Evolutionary conservation across 257 asterid species (phyloP), one percentile per base, ranked within the genome.

Genomic region (Ocimum tenuiflorum): DNA sequence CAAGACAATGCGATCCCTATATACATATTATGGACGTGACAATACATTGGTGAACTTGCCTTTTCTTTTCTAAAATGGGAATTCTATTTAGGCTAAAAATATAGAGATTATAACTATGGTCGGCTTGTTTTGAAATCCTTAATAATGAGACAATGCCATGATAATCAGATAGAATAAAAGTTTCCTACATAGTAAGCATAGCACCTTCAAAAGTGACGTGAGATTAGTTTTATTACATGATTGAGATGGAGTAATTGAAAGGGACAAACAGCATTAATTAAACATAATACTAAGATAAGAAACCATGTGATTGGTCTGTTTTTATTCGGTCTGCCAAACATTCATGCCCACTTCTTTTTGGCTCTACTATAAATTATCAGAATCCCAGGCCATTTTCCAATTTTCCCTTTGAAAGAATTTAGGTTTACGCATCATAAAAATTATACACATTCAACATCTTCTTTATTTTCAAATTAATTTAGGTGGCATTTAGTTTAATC

Each of bases 241-340:
- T 19, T 11, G 58, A 17, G 12, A 47, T 3, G 11, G 48, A 18
- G 9, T 35, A 48, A 31, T 33, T 1, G n/a, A 31, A 1, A 24
- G 1, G 4, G 33, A 46, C 6, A 29, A 33, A 33, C 18, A 63
- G 35, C n/a, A n/a, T n/a, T n/a, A n/a, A n/a, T n/a, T n/a, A n/a
- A n/a, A n/a, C n/a, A n/a, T n/a, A n/a, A n/a, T n/a, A n/a, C n/a
- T 8, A 38, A 42, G 67, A 60, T 41, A 60, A 43, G 39, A 60
- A 27, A 27, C 18, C 43, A 27, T 57, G 56, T 63, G 67, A n/a
- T 17, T 60, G 4, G 10, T 57, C 48, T 35, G 27, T 33, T 57
- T 18, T 57, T 36, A 59, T 11, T 59, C 38, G 65, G 9, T 58
- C 18, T 59, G 50, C 50, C 50, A 59, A 38, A 59, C 24, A 19